Base-by-base conservation (phyloP, 805 yeast genomes). In the Cyberlindnera petersonii region DNA sequence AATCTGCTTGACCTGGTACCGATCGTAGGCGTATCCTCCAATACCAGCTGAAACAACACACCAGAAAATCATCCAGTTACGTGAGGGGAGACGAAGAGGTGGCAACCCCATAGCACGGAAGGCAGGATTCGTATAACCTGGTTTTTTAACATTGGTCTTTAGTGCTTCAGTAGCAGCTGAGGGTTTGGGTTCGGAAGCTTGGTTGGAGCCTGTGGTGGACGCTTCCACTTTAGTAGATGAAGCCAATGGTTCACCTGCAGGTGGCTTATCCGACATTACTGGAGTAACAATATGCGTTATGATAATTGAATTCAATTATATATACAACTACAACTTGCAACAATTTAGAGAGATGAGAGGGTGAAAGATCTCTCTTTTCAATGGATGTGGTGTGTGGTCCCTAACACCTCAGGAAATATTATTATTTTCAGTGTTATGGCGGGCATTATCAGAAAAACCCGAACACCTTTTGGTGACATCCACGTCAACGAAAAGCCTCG, bases 51-150 rank as follows among this genome's bases (percentile, higher is more conserved):
- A 77, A 2, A 84, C 58, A 7, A 85, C 76, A 0, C 80, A 57
- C 85, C 95, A 83, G 62, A 93, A 93, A 26, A 88, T 85, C 68
- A 76, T 62, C 98, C 98, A 91, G 65, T 91, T 93, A 46, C 96
- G 71, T 1, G 95, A 82, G 0, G 98, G 98, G 11, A 93, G 65
- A 26, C 82, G 74, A 17, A 88, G 51, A 11, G 81, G 64, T 5
- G 87, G 86, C 33, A 91, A 74, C 0, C 98, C 98, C 85, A 91
- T 75, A 54, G 86, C 82, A 47, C 75, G 64, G 32, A 89, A 72
- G 2, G 94, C 95, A 2, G 96, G 95, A 54, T 88, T 82, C 9
- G 75, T 58, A 68, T 71, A 77, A 8, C 71, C 73, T 44, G 70
- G 70, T 19, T 49, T 40, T 24, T 43, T 43, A 13, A 35, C 40